phyloP scores from a whole-genome alignment of 768 basidiomycete species.

The Termitomyces sp. region DNA sequence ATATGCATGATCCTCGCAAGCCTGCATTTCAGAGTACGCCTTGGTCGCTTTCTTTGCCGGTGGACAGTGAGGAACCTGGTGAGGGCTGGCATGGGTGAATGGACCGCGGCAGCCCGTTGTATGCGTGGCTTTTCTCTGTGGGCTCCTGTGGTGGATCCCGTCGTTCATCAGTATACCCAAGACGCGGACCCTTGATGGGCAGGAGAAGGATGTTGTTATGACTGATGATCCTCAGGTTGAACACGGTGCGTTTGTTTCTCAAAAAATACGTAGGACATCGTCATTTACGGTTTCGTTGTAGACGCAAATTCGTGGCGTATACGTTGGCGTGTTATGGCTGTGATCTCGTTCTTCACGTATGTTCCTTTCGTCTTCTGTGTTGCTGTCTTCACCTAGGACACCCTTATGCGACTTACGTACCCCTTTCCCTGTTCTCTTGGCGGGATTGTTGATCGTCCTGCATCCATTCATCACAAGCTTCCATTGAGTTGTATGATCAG shows the following conservation, averaged over 20 bases:
- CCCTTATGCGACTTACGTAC: not conserved
- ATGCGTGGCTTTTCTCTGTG: constrained; percentile 75
- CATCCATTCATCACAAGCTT: not conserved
- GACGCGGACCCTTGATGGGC: constrained; percentile 57
- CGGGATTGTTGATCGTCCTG: not conserved
- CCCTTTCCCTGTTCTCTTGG: not conserved
- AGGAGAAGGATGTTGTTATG: constrained; percentile 64
- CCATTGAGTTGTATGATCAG: constrained; percentile 3
- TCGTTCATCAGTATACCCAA: constrained; percentile 47
- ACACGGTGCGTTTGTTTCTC: constrained; percentile 43
- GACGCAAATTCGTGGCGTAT: constrained; percentile 72
- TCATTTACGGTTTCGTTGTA: constrained; percentile 18
- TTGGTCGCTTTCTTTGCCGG: constrained; percentile 53
- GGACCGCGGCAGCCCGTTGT: constrained; percentile 50
- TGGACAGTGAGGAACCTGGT: constrained; percentile 23
- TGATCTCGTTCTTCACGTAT: constrained; percentile 66
- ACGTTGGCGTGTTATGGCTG: constrained; percentile 71
- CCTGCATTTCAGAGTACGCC: constrained; percentile 57
- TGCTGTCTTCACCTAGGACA: constrained; percentile 46
- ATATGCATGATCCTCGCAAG: constrained; percentile 77
- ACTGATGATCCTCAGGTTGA: constrained; percentile 80
- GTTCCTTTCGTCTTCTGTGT: constrained; percentile 74
- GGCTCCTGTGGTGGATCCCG: constrained; percentile 68
- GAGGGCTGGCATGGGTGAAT: constrained; percentile 32
- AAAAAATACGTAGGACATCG: not conserved